These are phyloP conservation scores for Glycyrrhiza uralensis DNA, from an alignment of 306 rosid genomes.

Conservation along the genomic window DNA sequence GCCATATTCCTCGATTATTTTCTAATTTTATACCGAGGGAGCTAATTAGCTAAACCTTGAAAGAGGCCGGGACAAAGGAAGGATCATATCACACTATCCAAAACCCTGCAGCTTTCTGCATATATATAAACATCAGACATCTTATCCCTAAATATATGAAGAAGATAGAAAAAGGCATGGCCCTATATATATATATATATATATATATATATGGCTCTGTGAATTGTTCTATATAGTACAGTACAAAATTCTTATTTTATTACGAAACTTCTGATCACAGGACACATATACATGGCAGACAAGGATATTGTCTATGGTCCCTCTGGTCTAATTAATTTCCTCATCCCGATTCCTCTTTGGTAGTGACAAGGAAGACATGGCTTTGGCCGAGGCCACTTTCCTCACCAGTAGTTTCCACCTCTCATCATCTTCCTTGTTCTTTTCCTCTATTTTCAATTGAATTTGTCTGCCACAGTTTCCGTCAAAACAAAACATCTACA, in stretches of 20 bases:
- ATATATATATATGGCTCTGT: neutral
- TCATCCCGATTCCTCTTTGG: conserved; percentile 44
- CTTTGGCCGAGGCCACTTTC: conserved; percentile 75
- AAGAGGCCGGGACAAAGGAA: neutral
- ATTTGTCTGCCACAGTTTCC: conserved; percentile 53
- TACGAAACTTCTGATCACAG: conserved; percentile 34
- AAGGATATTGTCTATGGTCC: neutral
- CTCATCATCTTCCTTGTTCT: conserved; percentile 50
- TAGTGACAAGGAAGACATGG: conserved; percentile 55
- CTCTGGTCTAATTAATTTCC: neutral
- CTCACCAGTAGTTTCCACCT: conserved; percentile 66
- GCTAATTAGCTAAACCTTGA: neutral
- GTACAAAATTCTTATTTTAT: neutral
- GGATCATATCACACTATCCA: neutral
- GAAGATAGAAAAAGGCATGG: neutral
- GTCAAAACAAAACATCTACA: neutral
- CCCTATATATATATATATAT: neutral
- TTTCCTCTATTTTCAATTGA: conserved; percentile 41
- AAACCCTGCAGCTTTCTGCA: neutral
- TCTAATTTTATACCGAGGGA: neutral
- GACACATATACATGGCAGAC: too few relatives aligned
- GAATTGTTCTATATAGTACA: neutral
- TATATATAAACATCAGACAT: neutral
- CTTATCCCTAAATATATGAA: neutral
- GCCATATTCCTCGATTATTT: neutral